A percentile compares a stretch with the other conserved stretches of the same genome.
phyloP scores from a whole-genome alignment of 1,284 basidiomycete genomes.

The Pterulicium gracile region DNA sequence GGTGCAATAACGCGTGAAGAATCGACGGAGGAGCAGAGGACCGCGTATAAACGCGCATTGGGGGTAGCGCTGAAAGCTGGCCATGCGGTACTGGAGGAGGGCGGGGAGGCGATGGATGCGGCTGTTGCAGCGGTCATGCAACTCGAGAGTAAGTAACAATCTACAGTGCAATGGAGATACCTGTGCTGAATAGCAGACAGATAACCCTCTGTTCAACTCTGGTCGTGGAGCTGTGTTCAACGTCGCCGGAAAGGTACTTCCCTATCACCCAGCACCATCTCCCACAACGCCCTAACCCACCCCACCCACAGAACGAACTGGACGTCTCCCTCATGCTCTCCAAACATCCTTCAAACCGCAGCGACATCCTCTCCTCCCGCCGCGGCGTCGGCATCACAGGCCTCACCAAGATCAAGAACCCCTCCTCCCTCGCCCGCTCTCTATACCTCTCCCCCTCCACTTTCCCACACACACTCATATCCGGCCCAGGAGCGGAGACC shows the following conservation, averaged over 20 bases:
- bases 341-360: conserved; percentile 53
- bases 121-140: conserved; percentile 73
- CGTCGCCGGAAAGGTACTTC: conserved; percentile 60
- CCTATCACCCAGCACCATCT: no score
- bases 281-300: no score
- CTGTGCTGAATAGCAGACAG: conserved; percentile 23
- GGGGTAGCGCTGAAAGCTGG: conserved; percentile 48
- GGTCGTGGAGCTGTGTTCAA: conserved; percentile 79
- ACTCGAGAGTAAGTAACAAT: conserved; percentile 28
- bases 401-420: conserved; percentile 59
- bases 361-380: conserved; percentile 43
- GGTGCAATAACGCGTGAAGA: conserved; percentile 47
- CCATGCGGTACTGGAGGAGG: conserved; percentile 45
- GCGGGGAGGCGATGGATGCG: conserved; percentile 79
- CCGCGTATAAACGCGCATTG: conserved; percentile 47
- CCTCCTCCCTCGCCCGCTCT: conserved; percentile 56
- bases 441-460: conserved; percentile 54
- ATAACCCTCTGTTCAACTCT: conserved; percentile 69
- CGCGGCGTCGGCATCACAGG: conserved; percentile 58
- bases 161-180: background rate
- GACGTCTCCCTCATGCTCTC: conserved; percentile 75
- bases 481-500: conserved; percentile 51
- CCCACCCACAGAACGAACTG: conserved; percentile 71
- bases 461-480: conserved; percentile 62
- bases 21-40: conserved; percentile 55